These are phyloP conservation scores for Globisporangium solare DNA, from an alignment of 352 stramenopile species.

Conservation along the genomic window DNA sequence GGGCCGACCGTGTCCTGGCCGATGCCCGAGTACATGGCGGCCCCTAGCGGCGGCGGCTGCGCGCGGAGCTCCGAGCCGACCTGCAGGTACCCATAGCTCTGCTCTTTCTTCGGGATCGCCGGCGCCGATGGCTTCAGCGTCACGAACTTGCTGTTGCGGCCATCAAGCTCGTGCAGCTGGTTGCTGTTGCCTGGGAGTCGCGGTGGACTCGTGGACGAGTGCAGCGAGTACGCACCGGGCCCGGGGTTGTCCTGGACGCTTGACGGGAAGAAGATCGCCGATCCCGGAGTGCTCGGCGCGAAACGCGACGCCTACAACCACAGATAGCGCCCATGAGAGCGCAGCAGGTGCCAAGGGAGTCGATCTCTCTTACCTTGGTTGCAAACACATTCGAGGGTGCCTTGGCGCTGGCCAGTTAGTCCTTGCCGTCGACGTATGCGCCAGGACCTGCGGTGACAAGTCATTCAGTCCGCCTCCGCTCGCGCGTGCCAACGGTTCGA, in stretches of 20 bases:
- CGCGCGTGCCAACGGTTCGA: not conserved
- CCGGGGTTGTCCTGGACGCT: constrained; percentile 74
- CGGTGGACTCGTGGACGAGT: constrained; percentile 20
- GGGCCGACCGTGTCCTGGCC: constrained; percentile 70
- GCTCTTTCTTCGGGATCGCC: constrained; percentile 65
- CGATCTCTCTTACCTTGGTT: constrained; percentile 38
- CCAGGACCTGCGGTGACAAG: constrained; percentile 32
- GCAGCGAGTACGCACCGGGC: constrained; percentile 39
- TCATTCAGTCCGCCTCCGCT: not conserved
- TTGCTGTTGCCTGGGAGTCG: constrained; percentile 22
- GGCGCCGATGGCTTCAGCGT: constrained; percentile 51
- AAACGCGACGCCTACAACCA: constrained; percentile 57
- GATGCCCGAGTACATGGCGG: constrained; percentile 56
- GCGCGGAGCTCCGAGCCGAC: constrained; percentile 33
- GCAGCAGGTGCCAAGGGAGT: too few relatives aligned
- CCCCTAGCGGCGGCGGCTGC: constrained; percentile 28
- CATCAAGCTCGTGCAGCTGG: constrained; percentile 10
- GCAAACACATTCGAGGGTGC: constrained; percentile 58
- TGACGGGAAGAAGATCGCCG: constrained; percentile 57
- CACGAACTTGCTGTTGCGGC: constrained; percentile 26
- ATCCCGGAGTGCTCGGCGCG: constrained; percentile 63
- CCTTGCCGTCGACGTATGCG: constrained; percentile 36
- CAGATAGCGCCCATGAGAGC: not conserved
- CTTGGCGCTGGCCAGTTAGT: constrained; percentile 9
- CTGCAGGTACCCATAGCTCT: constrained; percentile 70